Percentiles rank a stretch among this genome's conserved stretches.
These are phyloP conservation scores for Neonectria punicea DNA, from an alignment of 2,329 filamentous ascomycete species.

Conservation along the genomic window DNA sequence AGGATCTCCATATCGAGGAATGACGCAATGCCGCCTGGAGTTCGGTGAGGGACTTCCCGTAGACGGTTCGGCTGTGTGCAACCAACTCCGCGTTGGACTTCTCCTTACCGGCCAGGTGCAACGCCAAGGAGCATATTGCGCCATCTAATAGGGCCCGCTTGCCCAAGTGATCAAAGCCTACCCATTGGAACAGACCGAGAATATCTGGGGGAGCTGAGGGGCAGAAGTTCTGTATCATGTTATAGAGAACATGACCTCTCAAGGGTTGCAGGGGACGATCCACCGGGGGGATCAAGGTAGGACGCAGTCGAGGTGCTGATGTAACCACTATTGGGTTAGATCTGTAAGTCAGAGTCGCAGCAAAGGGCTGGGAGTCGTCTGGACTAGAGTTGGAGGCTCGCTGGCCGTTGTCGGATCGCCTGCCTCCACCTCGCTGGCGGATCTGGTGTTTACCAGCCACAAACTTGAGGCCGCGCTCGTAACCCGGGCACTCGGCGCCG, in stretches of 20 bases:
- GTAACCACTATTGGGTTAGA: slow-evolving; percentile 6
- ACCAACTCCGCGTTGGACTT: slow-evolving; percentile 44
- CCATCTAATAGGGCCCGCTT: slow-evolving; percentile 50
- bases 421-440: slow-evolving; percentile 44
- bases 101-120: slow-evolving; percentile 53
- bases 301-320: slow-evolving; percentile 12
- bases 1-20: slow-evolving; percentile 50
- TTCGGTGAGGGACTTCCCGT: slow-evolving; percentile 49
- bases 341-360: slow-evolving; percentile 7
- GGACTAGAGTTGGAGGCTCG: slow-evolving; percentile 25
- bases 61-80: slow-evolving; percentile 50
- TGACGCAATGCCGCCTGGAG: slow-evolving; percentile 52
- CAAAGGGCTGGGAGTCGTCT: slow-evolving; percentile 25
- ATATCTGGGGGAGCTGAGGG: slow-evolving; percentile 38
- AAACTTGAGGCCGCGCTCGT: slow-evolving; percentile 52
- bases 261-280: slow-evolving; percentile 28
- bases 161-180: slow-evolving; percentile 46
- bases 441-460: slow-evolving; percentile 53
- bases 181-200: slow-evolving; percentile 41
- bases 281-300: slow-evolving; percentile 27
- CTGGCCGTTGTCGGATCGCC: slow-evolving; percentile 17
- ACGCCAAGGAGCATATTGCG: slow-evolving; percentile 50
- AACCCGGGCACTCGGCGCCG: slow-evolving; percentile 52
- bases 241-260: slow-evolving; percentile 46
- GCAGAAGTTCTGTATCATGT: slow-evolving; percentile 44